These are phyloP conservation scores for Phytophthora lateralis DNA, from an alignment of 352 stramenopile species.

Conservation along the genomic window DNA sequence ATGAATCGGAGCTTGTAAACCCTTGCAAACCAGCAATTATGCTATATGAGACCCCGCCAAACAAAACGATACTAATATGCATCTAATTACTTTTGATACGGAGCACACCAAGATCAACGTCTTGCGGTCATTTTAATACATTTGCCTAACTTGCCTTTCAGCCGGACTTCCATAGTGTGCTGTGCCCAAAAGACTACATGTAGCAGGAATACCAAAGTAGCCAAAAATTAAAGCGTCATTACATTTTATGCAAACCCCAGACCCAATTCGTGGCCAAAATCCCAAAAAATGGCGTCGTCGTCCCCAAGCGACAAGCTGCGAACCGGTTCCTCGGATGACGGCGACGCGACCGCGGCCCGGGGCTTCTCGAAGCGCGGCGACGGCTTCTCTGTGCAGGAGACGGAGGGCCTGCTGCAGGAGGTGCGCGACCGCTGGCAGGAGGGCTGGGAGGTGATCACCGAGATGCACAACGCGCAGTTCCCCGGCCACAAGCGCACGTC, in stretches of 20 bases:
- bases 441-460: slow-evolving; percentile 38
- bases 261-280: neutral
- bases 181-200: no score
- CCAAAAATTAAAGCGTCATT: no score
- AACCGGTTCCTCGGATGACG: slow-evolving; percentile 13
- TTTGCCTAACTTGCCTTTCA: no score
- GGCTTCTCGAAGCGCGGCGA: slow-evolving; percentile 37
- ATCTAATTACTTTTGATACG: no score
- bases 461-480: slow-evolving; percentile 44
- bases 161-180: no score
- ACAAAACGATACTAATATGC: no score
- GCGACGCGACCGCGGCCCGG: slow-evolving; percentile 5
- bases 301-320: slow-evolving; percentile 11
- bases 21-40: no score
- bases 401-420: slow-evolving; percentile 31
- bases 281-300: slow-evolving; percentile 39
- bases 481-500: slow-evolving; percentile 37
- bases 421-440: slow-evolving; percentile 39
- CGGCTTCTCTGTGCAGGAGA: slow-evolving; percentile 41
- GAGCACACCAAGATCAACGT: no score
- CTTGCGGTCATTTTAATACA: no score
- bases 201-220: no score
- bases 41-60: no score
- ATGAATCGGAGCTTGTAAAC: no score
- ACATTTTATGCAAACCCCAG: neutral